These are phyloP conservation scores for Cyanidioschyzon merolae DNA, from an alignment of 23 red algal species.

Conservation along the genomic window DNA sequence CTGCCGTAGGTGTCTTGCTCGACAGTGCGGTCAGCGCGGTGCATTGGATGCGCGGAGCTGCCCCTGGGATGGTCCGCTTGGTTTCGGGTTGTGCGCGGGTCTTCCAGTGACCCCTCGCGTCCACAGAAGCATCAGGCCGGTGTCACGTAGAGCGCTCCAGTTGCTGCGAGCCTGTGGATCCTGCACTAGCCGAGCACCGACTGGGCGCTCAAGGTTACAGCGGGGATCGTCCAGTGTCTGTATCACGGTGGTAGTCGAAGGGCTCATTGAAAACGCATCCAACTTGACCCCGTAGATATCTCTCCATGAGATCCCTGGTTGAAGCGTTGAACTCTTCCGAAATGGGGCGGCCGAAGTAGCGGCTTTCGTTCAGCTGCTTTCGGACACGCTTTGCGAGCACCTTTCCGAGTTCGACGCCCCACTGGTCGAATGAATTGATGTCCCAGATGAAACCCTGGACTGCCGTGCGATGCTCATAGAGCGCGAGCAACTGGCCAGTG, in stretches of 20 bases:
- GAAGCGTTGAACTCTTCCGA: constrained; percentile 59
- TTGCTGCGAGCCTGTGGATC: too few species aligned
- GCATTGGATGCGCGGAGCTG: too few species aligned
- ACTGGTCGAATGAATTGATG: constrained; percentile 98
- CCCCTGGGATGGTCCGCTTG: too few species aligned
- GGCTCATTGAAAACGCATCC: constrained; percentile 64
- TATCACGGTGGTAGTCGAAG: constrained; percentile 29
- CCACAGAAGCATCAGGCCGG: too few species aligned
- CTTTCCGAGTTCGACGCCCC: constrained; percentile 95
- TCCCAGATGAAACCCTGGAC: constrained; percentile 98
- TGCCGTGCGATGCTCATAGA: constrained; percentile 93
- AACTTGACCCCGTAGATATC: constrained; percentile 57
- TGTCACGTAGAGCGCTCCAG: too few species aligned
- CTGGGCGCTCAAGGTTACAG: not conserved
- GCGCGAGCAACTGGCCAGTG: constrained; percentile 69
- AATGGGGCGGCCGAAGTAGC: constrained; percentile 50
- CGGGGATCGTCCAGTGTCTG: not conserved
- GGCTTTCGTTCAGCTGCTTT: constrained; percentile 53
- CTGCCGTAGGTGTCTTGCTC: too few species aligned
- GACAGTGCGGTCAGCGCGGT: too few species aligned
- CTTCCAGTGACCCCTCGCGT: too few species aligned
- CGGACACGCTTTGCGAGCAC: constrained; percentile 84
- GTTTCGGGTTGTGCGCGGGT: too few species aligned
- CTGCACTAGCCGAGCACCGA: too few species aligned
- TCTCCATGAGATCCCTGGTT: constrained; percentile 46